These are phyloP conservation scores for Aspergillus melleus DNA, from an alignment of 2,329 filamentous ascomycete species.

Conservation along the genomic window DNA sequence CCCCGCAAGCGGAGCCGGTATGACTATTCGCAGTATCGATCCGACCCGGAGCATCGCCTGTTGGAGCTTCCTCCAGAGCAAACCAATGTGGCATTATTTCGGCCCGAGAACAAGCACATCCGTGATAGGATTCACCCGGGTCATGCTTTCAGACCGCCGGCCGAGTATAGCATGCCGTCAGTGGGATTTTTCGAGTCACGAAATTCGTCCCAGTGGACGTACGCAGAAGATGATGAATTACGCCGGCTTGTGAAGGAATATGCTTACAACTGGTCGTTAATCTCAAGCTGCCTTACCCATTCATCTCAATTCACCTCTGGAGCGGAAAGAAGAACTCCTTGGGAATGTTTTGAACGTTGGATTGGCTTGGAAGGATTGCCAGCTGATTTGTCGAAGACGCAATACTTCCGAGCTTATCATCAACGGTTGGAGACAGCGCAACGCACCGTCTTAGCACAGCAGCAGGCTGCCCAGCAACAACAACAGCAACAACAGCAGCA, in stretches of 20 bases:
- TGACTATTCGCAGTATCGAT: constrained; percentile 72
- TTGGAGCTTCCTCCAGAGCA: constrained; percentile 65
- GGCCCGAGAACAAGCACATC: constrained; percentile 83
- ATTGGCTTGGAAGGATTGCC: constrained; percentile 87
- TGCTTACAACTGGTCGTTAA: constrained; percentile 96
- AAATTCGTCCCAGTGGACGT: constrained; percentile 86
- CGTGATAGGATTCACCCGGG: constrained; percentile 86
- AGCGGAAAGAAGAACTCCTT: constrained; percentile 85
- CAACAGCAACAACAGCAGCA: constrained; percentile 53
- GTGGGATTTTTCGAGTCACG: constrained; percentile 88
- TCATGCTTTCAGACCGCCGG: constrained; percentile 90
- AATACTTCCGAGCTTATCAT: constrained; percentile 82
- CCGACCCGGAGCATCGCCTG: constrained; percentile 56
- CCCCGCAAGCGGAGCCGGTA: constrained; percentile 79
- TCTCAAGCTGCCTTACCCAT: constrained; percentile 74
- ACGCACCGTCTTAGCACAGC: constrained; percentile 58
- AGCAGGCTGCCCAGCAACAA: constrained; percentile 48
- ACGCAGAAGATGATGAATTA: constrained; percentile 86
- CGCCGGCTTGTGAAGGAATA: constrained; percentile 83
- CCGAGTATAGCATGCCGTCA: constrained; percentile 86
- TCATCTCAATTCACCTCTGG: constrained; percentile 79
- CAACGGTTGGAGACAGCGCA: constrained; percentile 63
- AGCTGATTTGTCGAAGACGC: constrained; percentile 89
- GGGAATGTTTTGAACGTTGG: constrained; percentile 99
- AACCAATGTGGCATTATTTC: constrained; percentile 80